phyloP scores from a whole-genome alignment of 2,329 filamentous ascomycete species.

The Ascochyta fabae region DNA sequence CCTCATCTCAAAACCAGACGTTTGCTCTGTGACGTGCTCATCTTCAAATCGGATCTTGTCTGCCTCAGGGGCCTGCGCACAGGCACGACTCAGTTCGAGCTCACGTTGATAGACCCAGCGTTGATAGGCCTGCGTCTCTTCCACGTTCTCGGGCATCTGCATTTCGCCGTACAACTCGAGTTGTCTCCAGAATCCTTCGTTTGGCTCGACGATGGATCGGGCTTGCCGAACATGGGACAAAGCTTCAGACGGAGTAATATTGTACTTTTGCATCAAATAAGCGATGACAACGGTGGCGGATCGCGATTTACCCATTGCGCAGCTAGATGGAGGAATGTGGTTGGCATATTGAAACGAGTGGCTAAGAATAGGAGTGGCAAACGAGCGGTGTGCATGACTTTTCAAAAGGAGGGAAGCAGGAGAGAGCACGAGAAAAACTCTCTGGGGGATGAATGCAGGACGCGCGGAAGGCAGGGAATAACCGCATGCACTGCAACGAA shows the following conservation, averaged over 20 bases:
- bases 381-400: conserved; percentile 43
- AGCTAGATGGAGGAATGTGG: conserved; percentile 58
- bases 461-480: conserved; percentile 28
- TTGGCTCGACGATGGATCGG: conserved; percentile 84
- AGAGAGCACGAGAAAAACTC: conserved; percentile 18
- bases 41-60: conserved; percentile 83
- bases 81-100: conserved; percentile 71
- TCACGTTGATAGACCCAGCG: conserved; percentile 74
- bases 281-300: conserved; percentile 85
- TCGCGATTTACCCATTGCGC: conserved; percentile 91
- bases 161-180: conserved; percentile 86
- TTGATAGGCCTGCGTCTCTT: conserved; percentile 78
- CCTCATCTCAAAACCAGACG: conserved; percentile 67
- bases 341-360: conserved; percentile 46
- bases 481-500: conserved; percentile 8
- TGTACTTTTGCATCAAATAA: conserved; percentile 72
- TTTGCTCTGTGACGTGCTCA: conserved; percentile 57
- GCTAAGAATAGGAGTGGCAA: conserved; percentile 41
- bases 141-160: conserved; percentile 75
- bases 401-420: conserved; percentile 25
- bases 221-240: conserved; percentile 72
- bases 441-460: conserved; percentile 25
- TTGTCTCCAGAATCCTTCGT: conserved; percentile 89
- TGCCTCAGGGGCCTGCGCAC: conserved; percentile 78
- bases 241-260: conserved; percentile 66